Evolutionary conservation across 345 rosid genomes (phyloP).

Genomic region (Toxicodendron radicans): DNA sequence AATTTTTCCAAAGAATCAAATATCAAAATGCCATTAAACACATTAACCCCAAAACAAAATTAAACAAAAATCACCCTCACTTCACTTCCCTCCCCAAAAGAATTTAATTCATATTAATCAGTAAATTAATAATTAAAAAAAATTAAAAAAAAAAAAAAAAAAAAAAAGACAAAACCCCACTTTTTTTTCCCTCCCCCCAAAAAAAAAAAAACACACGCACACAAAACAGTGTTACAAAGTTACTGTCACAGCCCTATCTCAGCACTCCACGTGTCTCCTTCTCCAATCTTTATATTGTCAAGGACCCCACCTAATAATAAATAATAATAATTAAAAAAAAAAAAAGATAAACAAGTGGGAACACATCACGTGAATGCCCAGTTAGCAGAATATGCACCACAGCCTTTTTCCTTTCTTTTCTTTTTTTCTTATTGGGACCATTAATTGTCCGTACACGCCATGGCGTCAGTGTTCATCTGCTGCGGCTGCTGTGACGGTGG

Average conservation of each 20-base stretch:
- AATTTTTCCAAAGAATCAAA: neutral
- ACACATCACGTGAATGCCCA: constrained; percentile 43
- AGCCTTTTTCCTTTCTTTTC: neutral
- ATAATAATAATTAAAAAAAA: too few species aligned
- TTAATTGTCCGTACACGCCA: constrained; percentile 17
- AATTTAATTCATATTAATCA: neutral
- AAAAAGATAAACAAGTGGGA: constrained; percentile 20
- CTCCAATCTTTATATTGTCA: constrained; percentile 12
- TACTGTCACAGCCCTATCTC: constrained; percentile 18
- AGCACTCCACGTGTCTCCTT: constrained; percentile 26
- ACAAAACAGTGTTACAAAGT: constrained; percentile 2
- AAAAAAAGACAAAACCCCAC: neutral
- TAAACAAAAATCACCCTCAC: constrained; percentile 7
- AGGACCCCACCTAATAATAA: constrained; percentile 12
- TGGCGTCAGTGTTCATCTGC: constrained; percentile 7
- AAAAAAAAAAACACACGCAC: neutral
- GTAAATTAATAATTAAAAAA: neutral
- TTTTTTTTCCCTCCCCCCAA: neutral
- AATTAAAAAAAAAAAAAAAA: too few species aligned
- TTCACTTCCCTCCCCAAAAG: too few species aligned
- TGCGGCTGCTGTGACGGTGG: constrained; percentile 11
- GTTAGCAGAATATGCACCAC: constrained; percentile 29
- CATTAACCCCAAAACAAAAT: neutral
- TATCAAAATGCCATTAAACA: neutral
- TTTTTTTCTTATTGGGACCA: neutral